phyloP scores from a whole-genome alignment of 108 stramenopile genomes.

The Cyclotella kingstonii region DNA sequence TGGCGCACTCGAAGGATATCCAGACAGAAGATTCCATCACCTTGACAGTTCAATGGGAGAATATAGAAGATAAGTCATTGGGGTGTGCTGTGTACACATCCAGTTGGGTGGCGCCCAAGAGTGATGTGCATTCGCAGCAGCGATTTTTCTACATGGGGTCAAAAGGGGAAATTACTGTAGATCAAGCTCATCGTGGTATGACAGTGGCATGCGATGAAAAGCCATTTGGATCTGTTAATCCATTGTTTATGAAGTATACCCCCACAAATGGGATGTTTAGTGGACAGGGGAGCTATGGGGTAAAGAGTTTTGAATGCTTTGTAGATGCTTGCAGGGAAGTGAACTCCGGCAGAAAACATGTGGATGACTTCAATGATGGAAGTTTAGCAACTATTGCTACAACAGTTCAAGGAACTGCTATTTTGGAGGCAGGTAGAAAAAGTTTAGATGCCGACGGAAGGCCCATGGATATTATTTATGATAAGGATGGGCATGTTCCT shows the following conservation, averaged over 20 bases:
- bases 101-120: conserved; percentile 95
- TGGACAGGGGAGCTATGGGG: conserved; percentile 97
- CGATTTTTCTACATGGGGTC: conserved; percentile 99
- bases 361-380: conserved; percentile 86
- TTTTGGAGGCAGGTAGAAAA: conserved; percentile 94
- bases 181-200: conserved; percentile 99
- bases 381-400: conserved; percentile 90
- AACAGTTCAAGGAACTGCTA: conserved; percentile 96
- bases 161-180: conserved; percentile 94
- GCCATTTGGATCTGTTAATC: conserved; percentile 94
- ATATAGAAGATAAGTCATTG: conserved; percentile 63
- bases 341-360: conserved; percentile 57
- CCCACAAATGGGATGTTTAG: conserved; percentile 94
- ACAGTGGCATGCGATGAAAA: conserved; percentile 81
- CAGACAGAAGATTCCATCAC: conserved; percentile 98
- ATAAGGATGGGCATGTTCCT: conserved; percentile 50
- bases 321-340: conserved; percentile 62
- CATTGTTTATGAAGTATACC: conserved; percentile 99
- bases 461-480: conserved; percentile 91
- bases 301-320: conserved; percentile 90
- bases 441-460: conserved; percentile 84
- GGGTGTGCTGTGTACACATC: conserved; percentile 97
- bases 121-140: conserved; percentile 98
- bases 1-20: conserved; percentile 81
- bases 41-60: conserved; percentile 96